A percentile compares a stretch with the other conserved stretches of the same genome.
phyloP scores from a whole-genome alignment of 345 rosid genomes.

The Syzygium oleosum region DNA sequence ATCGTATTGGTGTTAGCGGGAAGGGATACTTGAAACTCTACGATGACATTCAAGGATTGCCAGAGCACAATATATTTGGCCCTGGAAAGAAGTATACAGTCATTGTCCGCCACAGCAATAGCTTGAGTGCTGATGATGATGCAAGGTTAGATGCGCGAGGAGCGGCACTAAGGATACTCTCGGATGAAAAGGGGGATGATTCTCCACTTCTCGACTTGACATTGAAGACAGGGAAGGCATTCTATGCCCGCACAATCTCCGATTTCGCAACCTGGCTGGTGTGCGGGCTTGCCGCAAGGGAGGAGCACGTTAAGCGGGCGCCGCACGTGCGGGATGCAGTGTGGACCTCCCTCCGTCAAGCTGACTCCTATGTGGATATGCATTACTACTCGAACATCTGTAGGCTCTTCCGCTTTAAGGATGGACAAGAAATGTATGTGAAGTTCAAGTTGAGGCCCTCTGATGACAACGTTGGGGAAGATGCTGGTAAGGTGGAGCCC shows the following conservation, averaged over 20 bases:
- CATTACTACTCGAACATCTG: constrained; percentile 57
- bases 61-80: constrained; percentile 36
- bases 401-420: constrained; percentile 43
- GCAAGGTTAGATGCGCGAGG: constrained; percentile 69
- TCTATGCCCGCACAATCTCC: constrained; percentile 53
- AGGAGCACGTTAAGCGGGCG: constrained; percentile 38
- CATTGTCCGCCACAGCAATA: constrained; percentile 54
- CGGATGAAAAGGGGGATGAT: constrained; percentile 9
- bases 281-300: constrained; percentile 64
- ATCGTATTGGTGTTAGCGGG: constrained; percentile 53
- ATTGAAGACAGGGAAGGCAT: constrained; percentile 60
- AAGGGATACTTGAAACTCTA: constrained; percentile 42
- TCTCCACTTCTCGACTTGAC: constrained; percentile 50
- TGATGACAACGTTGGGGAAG: constrained; percentile 32
- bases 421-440: constrained; percentile 53
- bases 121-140: constrained; percentile 66
- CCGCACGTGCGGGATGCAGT: constrained; percentile 62
- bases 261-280: constrained; percentile 68
- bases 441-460: constrained; percentile 52
- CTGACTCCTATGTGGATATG: constrained; percentile 37
- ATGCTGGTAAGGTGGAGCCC: constrained; percentile 56
- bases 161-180: constrained; percentile 43
- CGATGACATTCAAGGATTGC: constrained; percentile 33
- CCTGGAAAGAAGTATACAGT: constrained; percentile 42
- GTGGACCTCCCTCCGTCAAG: constrained; percentile 48